Evolutionary conservation across 2,329 filamentous ascomycete genomes (phyloP), one percentile per base, ranked within the genome.

Genomic region (Aspergillus floridensis): DNA sequence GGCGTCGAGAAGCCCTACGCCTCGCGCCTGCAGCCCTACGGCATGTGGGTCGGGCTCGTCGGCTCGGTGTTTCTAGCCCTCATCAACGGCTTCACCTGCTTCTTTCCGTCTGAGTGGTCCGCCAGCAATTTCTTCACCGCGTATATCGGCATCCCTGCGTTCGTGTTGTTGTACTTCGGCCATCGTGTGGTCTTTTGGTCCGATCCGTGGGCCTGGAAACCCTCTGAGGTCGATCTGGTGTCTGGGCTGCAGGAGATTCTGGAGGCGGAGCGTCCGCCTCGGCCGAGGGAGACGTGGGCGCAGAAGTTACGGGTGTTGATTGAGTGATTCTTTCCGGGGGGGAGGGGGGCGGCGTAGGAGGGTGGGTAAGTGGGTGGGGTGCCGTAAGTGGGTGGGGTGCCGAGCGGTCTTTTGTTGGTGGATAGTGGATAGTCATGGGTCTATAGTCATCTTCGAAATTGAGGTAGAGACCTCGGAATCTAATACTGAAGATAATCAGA

Each of bases 51-150:
- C 56, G 81, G 82, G 10, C 81, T 91, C 1, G 70, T 82, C 16
- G 71, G 71, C 10, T 68, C 69, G 1, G 70, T 86, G 24, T 82
- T 91, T 56, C 79, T 93, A n/a, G 84, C 82, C 1, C 74, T 93
- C 3, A 87, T 90, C 65, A 91, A 91, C 67, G 90, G 89, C 1
- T 93, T 92, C 74, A 83, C 87, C 38, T 84, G 89, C 14, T 93
- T 93, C 71, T 88, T 88, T 71, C 84, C 86, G 0, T 76, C 80
- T 7, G 79, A 86, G 29, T 93, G 87, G 83, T 83, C 80, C 16
- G 82, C 81, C 0, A 79, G 81, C 5, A 80, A 80, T 66, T 95
- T 95, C 67, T 75, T 88, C 64, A 87, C 86, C 0, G 80, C 84
- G 0, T 89, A 89, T 66, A 81, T 88, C n/a, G 86, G 86, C 8